A percentile compares a stretch with the other conserved stretches of the same genome.
phyloP scores from a whole-genome alignment of 2,329 filamentous ascomycete genomes.

The Sporothrix schenckii region DNA sequence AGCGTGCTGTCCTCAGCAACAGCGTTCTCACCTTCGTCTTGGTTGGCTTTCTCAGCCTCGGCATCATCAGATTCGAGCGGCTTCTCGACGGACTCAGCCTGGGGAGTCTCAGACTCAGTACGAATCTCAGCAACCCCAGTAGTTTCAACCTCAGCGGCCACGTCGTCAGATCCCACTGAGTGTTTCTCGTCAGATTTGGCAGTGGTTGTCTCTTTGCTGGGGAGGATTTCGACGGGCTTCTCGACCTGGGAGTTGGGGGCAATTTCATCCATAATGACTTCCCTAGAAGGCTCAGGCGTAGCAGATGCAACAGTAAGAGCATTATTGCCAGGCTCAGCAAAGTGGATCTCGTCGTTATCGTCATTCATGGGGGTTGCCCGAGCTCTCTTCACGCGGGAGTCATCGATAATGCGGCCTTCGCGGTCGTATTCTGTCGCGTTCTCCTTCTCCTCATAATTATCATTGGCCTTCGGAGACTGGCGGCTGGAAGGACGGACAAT shows the following conservation, averaged over 20 bases:
- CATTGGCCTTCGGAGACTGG: constrained; percentile 38
- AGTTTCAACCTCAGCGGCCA: background rate
- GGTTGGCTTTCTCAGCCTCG: constrained; percentile 39
- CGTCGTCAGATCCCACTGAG: background rate
- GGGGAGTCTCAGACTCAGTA: background rate
- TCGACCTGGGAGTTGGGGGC: background rate
- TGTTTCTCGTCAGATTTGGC: background rate
- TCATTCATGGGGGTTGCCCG: constrained; percentile 67
- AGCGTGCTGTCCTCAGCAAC: constrained; percentile 55
- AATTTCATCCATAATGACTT: background rate
- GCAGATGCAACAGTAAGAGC: constrained; percentile 30
- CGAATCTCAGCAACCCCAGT: background rate
- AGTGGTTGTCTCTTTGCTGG: background rate
- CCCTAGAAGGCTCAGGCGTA: constrained; percentile 16
- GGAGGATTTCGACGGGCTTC: background rate
- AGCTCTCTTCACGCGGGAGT: constrained; percentile 74
- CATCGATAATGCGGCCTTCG: constrained; percentile 65
- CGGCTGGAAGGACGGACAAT: constrained; percentile 69
- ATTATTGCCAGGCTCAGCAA: constrained; percentile 60
- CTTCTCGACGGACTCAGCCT: background rate
- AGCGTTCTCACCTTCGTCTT: constrained; percentile 51
- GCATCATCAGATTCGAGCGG: constrained; percentile 5
- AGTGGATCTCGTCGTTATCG: constrained; percentile 73
- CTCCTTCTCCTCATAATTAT: constrained; percentile 33
- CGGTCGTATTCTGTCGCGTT: constrained; percentile 53